phyloP scores from a whole-genome alignment of 148 eudicot genomes.

The Nyssa sinensis region DNA sequence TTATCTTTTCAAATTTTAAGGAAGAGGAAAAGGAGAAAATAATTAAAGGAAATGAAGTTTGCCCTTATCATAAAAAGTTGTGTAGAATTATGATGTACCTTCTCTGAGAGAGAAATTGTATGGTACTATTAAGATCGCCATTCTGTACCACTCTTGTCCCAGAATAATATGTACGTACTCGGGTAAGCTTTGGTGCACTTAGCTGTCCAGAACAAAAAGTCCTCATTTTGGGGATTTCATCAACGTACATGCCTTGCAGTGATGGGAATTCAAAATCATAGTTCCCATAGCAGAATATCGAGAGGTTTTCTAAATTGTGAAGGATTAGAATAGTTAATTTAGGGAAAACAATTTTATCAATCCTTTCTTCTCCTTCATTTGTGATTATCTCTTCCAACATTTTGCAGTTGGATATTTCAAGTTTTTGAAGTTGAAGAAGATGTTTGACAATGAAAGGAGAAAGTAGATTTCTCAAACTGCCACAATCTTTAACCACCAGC shows the following conservation, averaged over 20 bases:
- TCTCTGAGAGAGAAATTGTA: too few relatives aligned
- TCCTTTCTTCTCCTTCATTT: not conserved
- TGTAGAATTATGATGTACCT: too few relatives aligned
- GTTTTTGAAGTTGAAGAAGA: conserved; percentile 3
- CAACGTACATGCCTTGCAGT: not conserved
- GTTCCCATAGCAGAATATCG: conserved; percentile 13
- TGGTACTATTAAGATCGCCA: too few relatives aligned
- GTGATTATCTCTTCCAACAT: not conserved
- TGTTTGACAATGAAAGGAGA: not conserved
- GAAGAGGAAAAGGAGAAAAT: too few relatives aligned
- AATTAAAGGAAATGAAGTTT: too few relatives aligned
- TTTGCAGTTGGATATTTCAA: not conserved
- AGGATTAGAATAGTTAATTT: not conserved
- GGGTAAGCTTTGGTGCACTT: too few relatives aligned
- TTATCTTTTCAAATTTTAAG: too few relatives aligned
- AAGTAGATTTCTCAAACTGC: not conserved
- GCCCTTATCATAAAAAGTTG: too few relatives aligned
- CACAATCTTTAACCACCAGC: not conserved
- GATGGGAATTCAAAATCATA: not conserved
- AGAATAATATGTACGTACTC: too few relatives aligned
- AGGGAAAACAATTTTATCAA: conserved; percentile 7
- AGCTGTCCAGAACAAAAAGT: too few relatives aligned
- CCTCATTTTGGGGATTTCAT: not conserved
- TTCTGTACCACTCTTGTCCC: too few relatives aligned
- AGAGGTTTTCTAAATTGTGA: not conserved